Conservation (phyloP, 1,284 basidiomycete genomes). For the Trichosporon ovoides region DNA sequence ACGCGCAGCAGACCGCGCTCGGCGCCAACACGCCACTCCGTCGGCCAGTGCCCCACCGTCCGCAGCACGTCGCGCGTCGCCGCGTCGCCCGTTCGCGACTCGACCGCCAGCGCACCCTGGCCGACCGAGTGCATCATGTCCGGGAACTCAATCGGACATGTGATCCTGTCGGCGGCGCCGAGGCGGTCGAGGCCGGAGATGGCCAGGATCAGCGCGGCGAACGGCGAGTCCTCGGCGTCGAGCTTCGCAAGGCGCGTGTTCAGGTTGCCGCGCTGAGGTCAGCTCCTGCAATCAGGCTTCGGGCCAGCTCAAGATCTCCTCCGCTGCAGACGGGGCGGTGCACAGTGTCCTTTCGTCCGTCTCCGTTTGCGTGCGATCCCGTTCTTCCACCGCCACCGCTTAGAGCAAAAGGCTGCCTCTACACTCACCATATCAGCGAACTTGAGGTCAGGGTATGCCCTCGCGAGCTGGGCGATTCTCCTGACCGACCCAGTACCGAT, state of each 20-base stretch:
- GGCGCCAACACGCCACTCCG: constrained; percentile 67
- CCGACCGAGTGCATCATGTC: constrained; percentile 83
- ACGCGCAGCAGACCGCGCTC: constrained; percentile 82
- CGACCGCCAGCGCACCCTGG: constrained; percentile 86
- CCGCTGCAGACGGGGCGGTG: too few species aligned
- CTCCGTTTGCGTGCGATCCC: neutral
- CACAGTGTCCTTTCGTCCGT: neutral
- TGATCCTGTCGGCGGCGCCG: constrained; percentile 70
- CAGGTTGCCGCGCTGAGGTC: constrained; percentile 52
- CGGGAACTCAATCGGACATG: constrained; percentile 68
- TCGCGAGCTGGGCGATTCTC: constrained; percentile 82
- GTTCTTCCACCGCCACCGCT: neutral
- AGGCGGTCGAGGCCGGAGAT: constrained; percentile 88
- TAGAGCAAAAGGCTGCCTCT: neutral
- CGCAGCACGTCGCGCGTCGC: constrained; percentile 61
- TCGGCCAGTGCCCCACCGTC: constrained; percentile 66
- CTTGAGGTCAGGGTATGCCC: constrained; percentile 68
- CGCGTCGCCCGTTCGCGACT: constrained; percentile 70
- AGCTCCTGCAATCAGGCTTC: neutral
- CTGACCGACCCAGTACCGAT: constrained; percentile 93
- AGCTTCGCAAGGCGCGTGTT: constrained; percentile 86
- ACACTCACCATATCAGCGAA: constrained; percentile 83
- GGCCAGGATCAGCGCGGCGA: constrained; percentile 85
- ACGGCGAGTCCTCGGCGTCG: constrained; percentile 68
- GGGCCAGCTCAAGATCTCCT: too few species aligned